Base-by-base conservation (phyloP, 441 rosid species). In the Theobroma grandiflorum region DNA sequence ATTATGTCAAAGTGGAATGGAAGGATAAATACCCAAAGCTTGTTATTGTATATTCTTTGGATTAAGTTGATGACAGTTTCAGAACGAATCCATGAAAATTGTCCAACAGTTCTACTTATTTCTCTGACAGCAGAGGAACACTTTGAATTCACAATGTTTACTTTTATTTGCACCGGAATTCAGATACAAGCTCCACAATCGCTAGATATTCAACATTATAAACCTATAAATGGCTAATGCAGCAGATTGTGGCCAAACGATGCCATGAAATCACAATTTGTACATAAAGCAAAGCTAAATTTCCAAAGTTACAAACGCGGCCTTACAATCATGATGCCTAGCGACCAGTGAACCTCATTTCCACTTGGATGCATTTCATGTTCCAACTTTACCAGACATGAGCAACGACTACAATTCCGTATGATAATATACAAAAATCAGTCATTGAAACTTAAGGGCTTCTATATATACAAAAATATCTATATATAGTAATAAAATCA, bases 401-500 rank as follows among this genome's bases (percentile, higher is more conserved):
- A 20, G 52, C 73, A 61, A 26, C 58, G 47, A 69, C 20, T 78
- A 53, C 74, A 43, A 42, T 14, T 53, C 42, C 8, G 4, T 49
- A n/a, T 74, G 49, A 65, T 74, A 64, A 49, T 58, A 65, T 49
- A 37, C 4, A 31, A 55, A 26, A 43, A 4, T 49, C 45, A 35
- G 66, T 62, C 65, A 73, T 31, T 37, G 38, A 12, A 49, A 45
- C 45, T 67, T 58, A 9, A 52, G 63, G 62, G 71, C 43, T 63
- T 72, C 72, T 62, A 64, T 7, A 65, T 70, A 52, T 38, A 20
- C 14, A 64, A 71, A 76, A 26, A 26, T 1, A 26, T 26, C 62
- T 67, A 52, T 58, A 33, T 35, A 10, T 72, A 43, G 77, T 64
- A 55, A 20, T 16, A 45, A 71, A 71, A 78, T 55, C 42, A 74